A percentile compares a stretch with the other conserved stretches of the same genome.
phyloP scores from a whole-genome alignment of 2,329 filamentous ascomycete species.

The Colletotrichum agaves region DNA sequence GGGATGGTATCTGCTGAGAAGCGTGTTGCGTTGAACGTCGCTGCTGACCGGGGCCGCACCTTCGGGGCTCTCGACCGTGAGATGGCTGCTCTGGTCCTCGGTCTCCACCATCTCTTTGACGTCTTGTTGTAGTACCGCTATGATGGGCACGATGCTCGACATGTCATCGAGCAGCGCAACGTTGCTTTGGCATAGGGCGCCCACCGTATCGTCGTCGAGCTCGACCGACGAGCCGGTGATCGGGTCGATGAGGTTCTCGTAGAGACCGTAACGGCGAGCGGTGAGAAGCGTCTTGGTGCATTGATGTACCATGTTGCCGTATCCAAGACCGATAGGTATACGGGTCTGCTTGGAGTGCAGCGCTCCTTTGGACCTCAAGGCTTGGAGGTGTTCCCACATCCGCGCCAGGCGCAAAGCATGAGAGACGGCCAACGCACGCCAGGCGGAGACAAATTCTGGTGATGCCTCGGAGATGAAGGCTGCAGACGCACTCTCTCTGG shows the following conservation, averaged over 20 bases:
- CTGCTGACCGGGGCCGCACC: conserved; percentile 18
- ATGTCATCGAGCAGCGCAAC: conserved; percentile 20
- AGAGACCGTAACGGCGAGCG: not conserved
- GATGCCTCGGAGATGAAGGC: conserved; percentile 15
- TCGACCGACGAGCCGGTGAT: not conserved
- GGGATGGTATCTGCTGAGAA: conserved; percentile 26
- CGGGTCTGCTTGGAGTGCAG: conserved; percentile 26
- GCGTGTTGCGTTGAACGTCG: conserved; percentile 12
- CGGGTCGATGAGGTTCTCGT: not conserved
- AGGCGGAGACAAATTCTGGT: not conserved
- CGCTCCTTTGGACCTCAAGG: conserved; percentile 1
- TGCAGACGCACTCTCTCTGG: conserved; percentile 6
- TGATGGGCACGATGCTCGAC: conserved; percentile 20
- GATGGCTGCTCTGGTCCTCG: not conserved
- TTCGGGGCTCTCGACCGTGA: not conserved
- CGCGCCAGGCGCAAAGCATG: conserved; percentile 17
- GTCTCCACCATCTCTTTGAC: conserved; percentile 18
- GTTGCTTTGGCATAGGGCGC: conserved; percentile 15
- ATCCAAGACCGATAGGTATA: conserved; percentile 14
- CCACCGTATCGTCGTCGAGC: conserved; percentile 1
- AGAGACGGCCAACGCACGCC: conserved; percentile 14
- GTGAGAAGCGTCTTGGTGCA: conserved; percentile 29
- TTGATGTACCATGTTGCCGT: conserved; percentile 21
- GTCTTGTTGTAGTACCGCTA: conserved; percentile 25
- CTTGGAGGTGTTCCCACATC: conserved; percentile 21